A percentile compares a stretch with the other conserved stretches of the same genome.
Evolutionary conservation across 1,284 basidiomycete genomes (phyloP).

Genomic region (Trichosporon asahii): DNA sequence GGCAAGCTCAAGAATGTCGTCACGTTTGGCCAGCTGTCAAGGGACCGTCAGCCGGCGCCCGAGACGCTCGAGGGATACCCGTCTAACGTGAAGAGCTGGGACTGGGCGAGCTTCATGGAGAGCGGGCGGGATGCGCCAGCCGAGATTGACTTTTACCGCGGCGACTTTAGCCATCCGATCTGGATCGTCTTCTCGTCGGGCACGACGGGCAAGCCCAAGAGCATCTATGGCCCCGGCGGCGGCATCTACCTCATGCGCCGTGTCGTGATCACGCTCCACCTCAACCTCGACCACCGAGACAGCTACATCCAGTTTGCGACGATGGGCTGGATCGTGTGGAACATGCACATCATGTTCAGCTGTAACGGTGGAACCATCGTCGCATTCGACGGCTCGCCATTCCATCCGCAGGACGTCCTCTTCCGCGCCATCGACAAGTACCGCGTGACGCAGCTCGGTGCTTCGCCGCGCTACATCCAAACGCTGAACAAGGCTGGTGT

Average conservation of each 20-base stretch:
- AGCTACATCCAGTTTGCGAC: conserved; percentile 40
- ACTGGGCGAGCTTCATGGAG: conserved; percentile 22
- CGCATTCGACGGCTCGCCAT: conserved; percentile 43
- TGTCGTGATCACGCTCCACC: conserved; percentile 20
- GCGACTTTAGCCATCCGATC: conserved; percentile 33
- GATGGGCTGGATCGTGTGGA: conserved; percentile 47
- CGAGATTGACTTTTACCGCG: conserved; percentile 33
- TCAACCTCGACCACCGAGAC: conserved; percentile 31
- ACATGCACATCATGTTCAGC: conserved; percentile 34
- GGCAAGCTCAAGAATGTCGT: conserved; percentile 36
- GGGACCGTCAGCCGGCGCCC: conserved; percentile 27
- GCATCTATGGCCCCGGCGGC: conserved; percentile 40
- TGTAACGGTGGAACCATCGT: conserved; percentile 35
- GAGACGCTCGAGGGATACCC: conserved; percentile 20
- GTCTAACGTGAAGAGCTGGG: conserved; percentile 6
- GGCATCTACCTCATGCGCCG: conserved; percentile 32
- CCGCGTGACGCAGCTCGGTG: conserved; percentile 37
- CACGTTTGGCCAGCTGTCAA: conserved; percentile 35
- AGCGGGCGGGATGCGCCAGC: conserved; percentile 21
- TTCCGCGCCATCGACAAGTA: conserved; percentile 36
- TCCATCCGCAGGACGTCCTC: conserved; percentile 38
- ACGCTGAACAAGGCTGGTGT: conserved; percentile 23
- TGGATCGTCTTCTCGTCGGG: conserved; percentile 47
- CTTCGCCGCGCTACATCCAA: conserved; percentile 37
- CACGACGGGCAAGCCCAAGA: conserved; percentile 51